Conservation (phyloP, 129 eudicot species). For the Scalesia atractyloides region DNA sequence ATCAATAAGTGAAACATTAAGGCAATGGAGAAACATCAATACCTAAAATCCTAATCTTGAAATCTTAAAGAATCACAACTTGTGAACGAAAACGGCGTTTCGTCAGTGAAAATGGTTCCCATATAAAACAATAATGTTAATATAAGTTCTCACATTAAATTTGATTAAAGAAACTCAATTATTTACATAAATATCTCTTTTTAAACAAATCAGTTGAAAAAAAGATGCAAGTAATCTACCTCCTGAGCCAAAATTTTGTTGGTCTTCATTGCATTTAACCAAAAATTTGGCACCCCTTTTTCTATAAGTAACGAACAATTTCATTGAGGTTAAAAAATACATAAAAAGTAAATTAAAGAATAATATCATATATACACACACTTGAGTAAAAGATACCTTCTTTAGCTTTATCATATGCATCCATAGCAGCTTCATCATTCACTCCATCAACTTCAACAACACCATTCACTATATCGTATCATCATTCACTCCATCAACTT, state of each 20-base stretch:
- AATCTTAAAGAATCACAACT: no score
- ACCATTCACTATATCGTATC: constrained; percentile 82
- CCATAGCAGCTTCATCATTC: constrained; percentile 43
- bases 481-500: constrained; percentile 62
- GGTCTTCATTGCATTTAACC: constrained; percentile 87
- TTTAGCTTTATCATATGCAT: constrained; percentile 42
- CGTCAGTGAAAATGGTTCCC: no score
- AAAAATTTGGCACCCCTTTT: constrained; percentile 87
- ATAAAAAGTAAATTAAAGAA: not conserved
- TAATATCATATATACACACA: not conserved
- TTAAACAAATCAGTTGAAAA: not conserved
- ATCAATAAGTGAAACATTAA: no score
- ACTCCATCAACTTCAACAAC: constrained; percentile 68
- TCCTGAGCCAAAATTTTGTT: constrained; percentile 75
- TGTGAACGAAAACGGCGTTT: no score
- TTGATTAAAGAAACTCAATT: no score
- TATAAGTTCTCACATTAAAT: no score
- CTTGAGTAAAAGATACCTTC: constrained; percentile 38
- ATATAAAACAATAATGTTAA: no score
- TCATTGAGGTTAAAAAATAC: not conserved
- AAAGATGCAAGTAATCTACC: constrained; percentile 35
- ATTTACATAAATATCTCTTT: not conserved
- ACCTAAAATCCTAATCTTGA: no score
- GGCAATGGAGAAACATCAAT: no score
- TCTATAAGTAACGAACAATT: constrained; percentile 37